phyloP scores from a whole-genome alignment of 495 filamentous ascomycete genomes.

The Clohesyomyces aquaticus region DNA sequence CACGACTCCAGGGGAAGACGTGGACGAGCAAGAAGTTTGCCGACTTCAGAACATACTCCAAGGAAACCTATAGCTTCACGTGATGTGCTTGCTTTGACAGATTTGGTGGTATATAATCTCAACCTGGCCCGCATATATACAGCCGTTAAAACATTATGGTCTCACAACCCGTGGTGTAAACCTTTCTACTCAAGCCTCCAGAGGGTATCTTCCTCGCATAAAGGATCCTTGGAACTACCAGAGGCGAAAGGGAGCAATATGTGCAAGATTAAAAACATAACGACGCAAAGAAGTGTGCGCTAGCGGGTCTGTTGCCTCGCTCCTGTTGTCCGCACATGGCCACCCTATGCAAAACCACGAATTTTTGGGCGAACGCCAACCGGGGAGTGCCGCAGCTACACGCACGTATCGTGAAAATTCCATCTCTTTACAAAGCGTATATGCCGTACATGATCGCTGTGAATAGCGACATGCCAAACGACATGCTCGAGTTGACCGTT shows the following conservation, averaged over 20 bases:
- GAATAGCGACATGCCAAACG: conserved; percentile 26
- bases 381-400: neutral
- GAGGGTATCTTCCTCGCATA: conserved; percentile 13
- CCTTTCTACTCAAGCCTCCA: neutral
- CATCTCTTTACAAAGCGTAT: conserved; percentile 6
- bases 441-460: conserved; percentile 27
- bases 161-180: neutral
- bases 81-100: neutral
- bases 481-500: neutral
- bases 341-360: too few species aligned
- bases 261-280: neutral
- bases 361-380: too few species aligned
- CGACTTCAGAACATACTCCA: conserved; percentile 10
- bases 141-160: neutral
- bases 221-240: neutral
- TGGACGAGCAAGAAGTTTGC: conserved; percentile 28
- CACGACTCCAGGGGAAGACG: conserved; percentile 22
- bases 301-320: too few species aligned
- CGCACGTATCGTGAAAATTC: neutral
- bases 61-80: neutral
- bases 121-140: neutral
- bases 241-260: neutral
- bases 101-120: neutral
- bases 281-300: too few species aligned
- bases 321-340: too few species aligned